phyloP scores from a whole-genome alignment of 2,329 filamentous ascomycete species.

The Colletotrichum neosansevieriae region DNA sequence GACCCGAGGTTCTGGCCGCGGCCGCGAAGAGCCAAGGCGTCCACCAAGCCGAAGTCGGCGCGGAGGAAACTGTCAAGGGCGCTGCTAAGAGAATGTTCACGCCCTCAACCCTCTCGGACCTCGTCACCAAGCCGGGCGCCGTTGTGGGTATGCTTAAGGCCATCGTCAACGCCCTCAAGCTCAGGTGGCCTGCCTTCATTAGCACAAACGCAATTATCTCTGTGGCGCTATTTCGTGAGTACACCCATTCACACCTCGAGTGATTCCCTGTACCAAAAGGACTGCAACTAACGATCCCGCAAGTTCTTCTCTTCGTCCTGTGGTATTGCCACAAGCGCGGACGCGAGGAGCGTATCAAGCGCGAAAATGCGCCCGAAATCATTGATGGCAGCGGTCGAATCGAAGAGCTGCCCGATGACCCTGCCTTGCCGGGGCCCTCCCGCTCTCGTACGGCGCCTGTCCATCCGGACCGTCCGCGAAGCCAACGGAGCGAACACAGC shows the following conservation, averaged over 20 bases:
- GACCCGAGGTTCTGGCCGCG: constrained; percentile 84
- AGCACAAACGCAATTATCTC: constrained; percentile 88
- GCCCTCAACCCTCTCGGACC: constrained; percentile 79
- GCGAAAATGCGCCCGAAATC: constrained; percentile 55
- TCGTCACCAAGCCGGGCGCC: constrained; percentile 89
- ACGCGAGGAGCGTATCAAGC: constrained; percentile 82
- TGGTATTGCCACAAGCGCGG: constrained; percentile 99
- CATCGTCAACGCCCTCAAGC: constrained; percentile 90
- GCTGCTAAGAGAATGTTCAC: constrained; percentile 76
- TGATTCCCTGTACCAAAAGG: too few relatives aligned
- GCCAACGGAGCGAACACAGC: constrained; percentile 40
- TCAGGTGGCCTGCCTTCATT: constrained; percentile 89
- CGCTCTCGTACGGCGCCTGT: constrained; percentile 36
- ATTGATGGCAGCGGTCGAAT: constrained; percentile 56
- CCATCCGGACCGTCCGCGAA: constrained; percentile 25
- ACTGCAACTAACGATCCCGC: constrained; percentile 23
- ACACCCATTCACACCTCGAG: neutral
- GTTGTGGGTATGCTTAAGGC: constrained; percentile 86
- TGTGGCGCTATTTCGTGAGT: constrained; percentile 86
- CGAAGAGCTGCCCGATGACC: constrained; percentile 65
- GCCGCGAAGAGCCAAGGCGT: constrained; percentile 81
- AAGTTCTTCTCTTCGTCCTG: constrained; percentile 90
- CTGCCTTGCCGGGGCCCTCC: constrained; percentile 52
- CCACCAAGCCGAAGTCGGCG: constrained; percentile 62
- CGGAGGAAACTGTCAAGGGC: constrained; percentile 60